phyloP scores from a whole-genome alignment of 2,329 filamentous ascomycete genomes.

The Ophiostoma triangulosporum region DNA sequence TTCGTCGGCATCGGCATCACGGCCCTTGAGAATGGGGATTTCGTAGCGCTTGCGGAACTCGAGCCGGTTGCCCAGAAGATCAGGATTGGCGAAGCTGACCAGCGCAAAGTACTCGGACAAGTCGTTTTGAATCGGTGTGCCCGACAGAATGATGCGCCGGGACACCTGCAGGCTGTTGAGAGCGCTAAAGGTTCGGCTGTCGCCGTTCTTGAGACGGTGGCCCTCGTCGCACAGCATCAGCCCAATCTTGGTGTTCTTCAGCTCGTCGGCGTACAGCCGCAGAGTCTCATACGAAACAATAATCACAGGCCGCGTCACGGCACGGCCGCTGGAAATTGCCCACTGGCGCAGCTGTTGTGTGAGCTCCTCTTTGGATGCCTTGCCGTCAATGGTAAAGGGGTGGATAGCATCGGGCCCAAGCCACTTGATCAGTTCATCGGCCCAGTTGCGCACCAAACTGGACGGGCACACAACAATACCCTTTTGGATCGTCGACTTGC shows the following conservation, averaged over 20 bases:
- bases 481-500: constrained; percentile 86
- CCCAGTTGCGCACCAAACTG: constrained; percentile 94
- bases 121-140: constrained; percentile 96
- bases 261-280: constrained; percentile 76
- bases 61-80: constrained; percentile 71
- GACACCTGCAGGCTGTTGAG: constrained; percentile 83
- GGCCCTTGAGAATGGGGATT: constrained; percentile 77
- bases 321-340: constrained; percentile 81
- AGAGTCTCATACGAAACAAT: constrained; percentile 98
- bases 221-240: constrained; percentile 92
- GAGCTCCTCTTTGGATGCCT: constrained; percentile 87
- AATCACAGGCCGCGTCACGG: constrained; percentile 81
- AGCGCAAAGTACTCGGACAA: constrained; percentile 95
- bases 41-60: constrained; percentile 95
- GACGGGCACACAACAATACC: constrained; percentile 94
- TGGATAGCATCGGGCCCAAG: constrained; percentile 80
- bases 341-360: constrained; percentile 85
- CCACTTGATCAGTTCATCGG: constrained; percentile 94
- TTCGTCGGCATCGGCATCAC: constrained; percentile 81
- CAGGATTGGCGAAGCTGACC: constrained; percentile 91
- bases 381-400: constrained; percentile 93
- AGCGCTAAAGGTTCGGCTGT: constrained; percentile 88
- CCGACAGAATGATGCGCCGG: constrained; percentile 84
- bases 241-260: constrained; percentile 82
- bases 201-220: constrained; percentile 90